Percentiles rank a stretch among this genome's conserved stretches.
Evolutionary conservation across 148 eudicot species (phyloP).

Genomic region (Limonium bicolor): DNA sequence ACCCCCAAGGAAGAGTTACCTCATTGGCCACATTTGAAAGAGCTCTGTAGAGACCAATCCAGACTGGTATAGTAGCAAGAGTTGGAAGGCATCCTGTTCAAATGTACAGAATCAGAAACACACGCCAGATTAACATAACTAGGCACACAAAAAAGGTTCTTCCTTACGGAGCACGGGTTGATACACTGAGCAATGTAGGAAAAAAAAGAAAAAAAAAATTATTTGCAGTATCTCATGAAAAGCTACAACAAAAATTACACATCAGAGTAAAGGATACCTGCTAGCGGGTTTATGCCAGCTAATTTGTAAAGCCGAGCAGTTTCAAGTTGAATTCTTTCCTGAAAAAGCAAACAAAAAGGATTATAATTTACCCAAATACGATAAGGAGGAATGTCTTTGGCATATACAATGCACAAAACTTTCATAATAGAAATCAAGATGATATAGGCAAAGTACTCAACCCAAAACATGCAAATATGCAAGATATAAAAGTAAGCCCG

Average conservation of each 20-base stretch:
- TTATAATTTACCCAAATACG: not conserved
- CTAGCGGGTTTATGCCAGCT: constrained; percentile 87
- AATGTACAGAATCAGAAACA: not conserved
- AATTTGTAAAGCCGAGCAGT: constrained; percentile 83
- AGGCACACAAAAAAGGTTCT: not conserved
- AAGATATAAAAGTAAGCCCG: too few relatives aligned
- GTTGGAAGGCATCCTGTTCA: constrained; percentile 81
- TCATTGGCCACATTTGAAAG: constrained; percentile 94
- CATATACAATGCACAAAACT: too few relatives aligned
- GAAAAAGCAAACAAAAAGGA: constrained; percentile 12
- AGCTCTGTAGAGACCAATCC: constrained; percentile 97
- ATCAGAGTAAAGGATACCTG: constrained; percentile 33
- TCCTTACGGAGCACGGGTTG: not conserved
- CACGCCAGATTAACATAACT: not conserved
- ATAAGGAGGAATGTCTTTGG: too few relatives aligned
- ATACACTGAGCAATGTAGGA: too few relatives aligned
- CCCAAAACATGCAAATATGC: too few relatives aligned
- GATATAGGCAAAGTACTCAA: too few relatives aligned
- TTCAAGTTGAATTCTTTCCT: constrained; percentile 91
- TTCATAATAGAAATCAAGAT: too few relatives aligned
- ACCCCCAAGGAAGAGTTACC: constrained; percentile 31
- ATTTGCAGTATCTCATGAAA: too few relatives aligned
- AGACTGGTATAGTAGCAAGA: constrained; percentile 87
- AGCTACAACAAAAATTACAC: not conserved
- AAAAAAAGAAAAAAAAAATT: too few relatives aligned